Percentiles rank a stretch among this genome's conserved stretches.
These are phyloP conservation scores for Debaryomyces coudertii DNA, from an alignment of 1,139 yeast species.

Conservation along the genomic window DNA sequence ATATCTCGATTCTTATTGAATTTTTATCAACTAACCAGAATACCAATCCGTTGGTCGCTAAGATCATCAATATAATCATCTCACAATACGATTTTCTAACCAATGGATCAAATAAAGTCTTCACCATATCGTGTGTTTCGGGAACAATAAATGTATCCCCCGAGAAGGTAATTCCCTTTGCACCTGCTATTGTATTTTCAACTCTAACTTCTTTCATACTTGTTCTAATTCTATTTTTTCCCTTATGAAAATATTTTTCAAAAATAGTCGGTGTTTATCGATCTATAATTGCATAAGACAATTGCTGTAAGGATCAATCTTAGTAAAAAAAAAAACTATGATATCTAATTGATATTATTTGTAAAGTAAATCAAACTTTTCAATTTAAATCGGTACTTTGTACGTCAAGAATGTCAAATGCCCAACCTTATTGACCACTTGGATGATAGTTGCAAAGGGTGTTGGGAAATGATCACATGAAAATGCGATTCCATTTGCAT, in stretches of 20 bases:
- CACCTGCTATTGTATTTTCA: conserved; percentile 29
- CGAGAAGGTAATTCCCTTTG: conserved; percentile 51
- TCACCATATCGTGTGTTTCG: conserved; percentile 83
- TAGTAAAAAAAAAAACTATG: not conserved
- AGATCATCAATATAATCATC: conserved; percentile 53
- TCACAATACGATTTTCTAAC: conserved; percentile 72
- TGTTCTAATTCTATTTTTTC: not conserved
- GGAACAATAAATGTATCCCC: conserved; percentile 68
- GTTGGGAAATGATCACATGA: conserved; percentile 12
- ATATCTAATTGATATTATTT: not conserved
- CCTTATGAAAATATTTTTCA: not conserved
- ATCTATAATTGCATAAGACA: not conserved
- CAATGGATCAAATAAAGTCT: conserved; percentile 79
- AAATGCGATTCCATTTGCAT: conserved; percentile 9
- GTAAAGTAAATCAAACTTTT: not conserved
- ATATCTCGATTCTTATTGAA: conserved; percentile 44
- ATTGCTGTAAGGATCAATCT: conserved; percentile 1
- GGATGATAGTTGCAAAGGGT: conserved; percentile 8
- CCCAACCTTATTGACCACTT: conserved; percentile 7
- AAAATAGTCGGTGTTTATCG: not conserved
- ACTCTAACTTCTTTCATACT: conserved; percentile 5
- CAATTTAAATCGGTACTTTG: not conserved
- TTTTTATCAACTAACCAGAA: conserved; percentile 42
- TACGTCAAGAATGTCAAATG: not conserved
- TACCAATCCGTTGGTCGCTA: conserved; percentile 55